Conservation (phyloP, 495 filamentous ascomycete genomes). For the Chaetomium cochliodes region DNA sequence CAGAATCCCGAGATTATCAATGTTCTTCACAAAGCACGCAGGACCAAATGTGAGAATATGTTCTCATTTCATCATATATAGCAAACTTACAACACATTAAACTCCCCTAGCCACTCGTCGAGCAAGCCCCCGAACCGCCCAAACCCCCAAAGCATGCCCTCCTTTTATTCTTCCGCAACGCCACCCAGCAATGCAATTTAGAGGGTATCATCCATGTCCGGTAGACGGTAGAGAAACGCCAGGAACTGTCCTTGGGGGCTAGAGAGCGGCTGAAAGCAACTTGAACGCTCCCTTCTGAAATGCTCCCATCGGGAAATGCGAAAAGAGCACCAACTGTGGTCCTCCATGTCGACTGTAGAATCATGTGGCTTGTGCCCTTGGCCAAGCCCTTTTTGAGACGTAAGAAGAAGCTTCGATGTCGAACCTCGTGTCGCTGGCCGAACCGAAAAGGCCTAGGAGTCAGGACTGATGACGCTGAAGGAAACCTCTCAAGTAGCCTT, state of each 20-base stretch:
- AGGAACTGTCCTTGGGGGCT: neutral
- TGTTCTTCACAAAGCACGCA: neutral
- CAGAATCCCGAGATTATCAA: too few species aligned
- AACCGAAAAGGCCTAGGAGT: neutral
- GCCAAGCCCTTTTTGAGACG: neutral
- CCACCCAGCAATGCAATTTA: neutral
- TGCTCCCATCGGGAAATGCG: neutral
- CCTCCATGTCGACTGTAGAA: neutral
- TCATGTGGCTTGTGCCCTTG: neutral
- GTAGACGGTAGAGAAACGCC: neutral
- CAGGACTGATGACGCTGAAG: neutral
- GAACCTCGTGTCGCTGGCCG: neutral
- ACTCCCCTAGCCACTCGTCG: neutral
- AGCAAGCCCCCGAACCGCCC: neutral
- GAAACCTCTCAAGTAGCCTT: neutral
- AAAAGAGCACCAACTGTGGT: neutral
- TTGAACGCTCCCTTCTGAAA: neutral
- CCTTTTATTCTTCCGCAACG: conserved; percentile 2
- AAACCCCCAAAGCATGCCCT: neutral
- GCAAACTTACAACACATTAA: neutral
- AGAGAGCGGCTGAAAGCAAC: neutral
- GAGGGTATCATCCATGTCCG: conserved; percentile 5
- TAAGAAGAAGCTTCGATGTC: neutral
- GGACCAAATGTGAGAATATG: neutral
- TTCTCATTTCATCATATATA: neutral